These are phyloP conservation scores for Centaurea solstitialis DNA, from an alignment of 129 eudicot species.

Conservation along the genomic window DNA sequence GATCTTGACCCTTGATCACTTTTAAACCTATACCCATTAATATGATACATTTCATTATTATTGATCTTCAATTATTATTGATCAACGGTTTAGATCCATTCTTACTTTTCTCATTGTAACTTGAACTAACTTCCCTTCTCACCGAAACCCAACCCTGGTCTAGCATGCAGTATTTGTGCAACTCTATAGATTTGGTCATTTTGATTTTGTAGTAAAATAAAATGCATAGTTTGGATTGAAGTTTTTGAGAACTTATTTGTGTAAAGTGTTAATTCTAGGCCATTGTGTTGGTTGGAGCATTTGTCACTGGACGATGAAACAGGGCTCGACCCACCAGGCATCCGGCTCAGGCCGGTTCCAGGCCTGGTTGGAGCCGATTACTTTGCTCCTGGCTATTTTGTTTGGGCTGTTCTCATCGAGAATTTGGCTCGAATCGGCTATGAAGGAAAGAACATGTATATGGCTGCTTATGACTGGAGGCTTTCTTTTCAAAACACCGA, in stretches of 20 bases:
- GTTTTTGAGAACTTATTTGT: neutral
- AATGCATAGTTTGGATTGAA: neutral
- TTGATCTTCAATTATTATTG: too few relatives aligned
- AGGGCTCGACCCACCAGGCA: constrained; percentile 98
- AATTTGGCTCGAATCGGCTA: constrained; percentile 85
- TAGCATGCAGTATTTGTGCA: neutral
- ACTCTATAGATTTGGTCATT: neutral
- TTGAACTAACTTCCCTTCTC: too few relatives aligned
- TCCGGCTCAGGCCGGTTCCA: constrained; percentile 83
- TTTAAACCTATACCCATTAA: too few relatives aligned
- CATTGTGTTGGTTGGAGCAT: constrained; percentile 97
- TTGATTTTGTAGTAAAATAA: neutral
- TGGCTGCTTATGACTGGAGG: constrained; percentile 98
- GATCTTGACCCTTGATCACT: too few relatives aligned
- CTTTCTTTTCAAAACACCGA: constrained; percentile 92
- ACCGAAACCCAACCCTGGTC: neutral
- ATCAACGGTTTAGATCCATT: too few relatives aligned
- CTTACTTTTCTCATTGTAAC: too few relatives aligned
- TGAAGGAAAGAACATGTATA: constrained; percentile 79
- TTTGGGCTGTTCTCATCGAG: constrained; percentile 87
- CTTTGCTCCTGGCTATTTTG: constrained; percentile 94
- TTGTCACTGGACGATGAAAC: constrained; percentile 82
- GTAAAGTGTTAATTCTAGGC: constrained; percentile 49
- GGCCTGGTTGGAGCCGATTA: constrained; percentile 95
- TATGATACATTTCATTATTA: too few relatives aligned